A percentile compares a stretch with the other conserved stretches of the same genome.
These are phyloP conservation scores for Leccinum boreale DNA, from an alignment of 768 basidiomycete genomes.

Conservation along the genomic window DNA sequence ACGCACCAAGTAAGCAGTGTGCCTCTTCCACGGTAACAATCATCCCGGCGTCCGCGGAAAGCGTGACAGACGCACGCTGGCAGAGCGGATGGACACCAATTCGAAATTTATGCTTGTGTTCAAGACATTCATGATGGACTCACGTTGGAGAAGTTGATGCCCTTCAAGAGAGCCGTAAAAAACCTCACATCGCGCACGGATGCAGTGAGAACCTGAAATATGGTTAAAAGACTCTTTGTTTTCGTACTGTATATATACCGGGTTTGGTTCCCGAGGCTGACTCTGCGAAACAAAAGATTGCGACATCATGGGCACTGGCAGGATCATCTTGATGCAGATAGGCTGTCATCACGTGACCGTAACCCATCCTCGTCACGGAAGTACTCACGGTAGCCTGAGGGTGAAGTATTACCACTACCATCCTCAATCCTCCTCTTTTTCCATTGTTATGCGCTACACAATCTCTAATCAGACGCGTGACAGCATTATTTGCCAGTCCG, in stretches of 20 bases:
- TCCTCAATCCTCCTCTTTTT: not conserved
- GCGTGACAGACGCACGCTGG: conserved; percentile 71
- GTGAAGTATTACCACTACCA: too few species aligned
- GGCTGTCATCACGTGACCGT: conserved; percentile 10
- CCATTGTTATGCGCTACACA: conserved; percentile 22
- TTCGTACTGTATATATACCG: conserved; percentile 16
- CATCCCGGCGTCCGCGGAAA: conserved; percentile 61
- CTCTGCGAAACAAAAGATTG: conserved; percentile 15
- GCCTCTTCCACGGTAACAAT: conserved; percentile 84
- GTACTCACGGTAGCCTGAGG: not conserved
- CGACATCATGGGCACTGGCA: conserved; percentile 14
- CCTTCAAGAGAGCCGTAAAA: conserved; percentile 73
- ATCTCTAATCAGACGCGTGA: conserved; percentile 38
- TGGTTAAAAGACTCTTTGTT: conserved; percentile 1
- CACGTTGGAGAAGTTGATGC: conserved; percentile 80
- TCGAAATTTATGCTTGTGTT: not conserved
- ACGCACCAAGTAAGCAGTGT: conserved; percentile 71
- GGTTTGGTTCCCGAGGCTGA: conserved; percentile 18
- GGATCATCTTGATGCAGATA: not conserved
- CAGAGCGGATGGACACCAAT: conserved; percentile 8
- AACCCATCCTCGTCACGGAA: not conserved
- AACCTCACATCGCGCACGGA: conserved; percentile 81
- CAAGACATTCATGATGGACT: conserved; percentile 25
- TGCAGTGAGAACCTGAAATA: conserved; percentile 54
- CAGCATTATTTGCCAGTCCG: conserved; percentile 20